Percentiles rank a stretch among this genome's conserved stretches.
Evolutionary conservation across 2,329 filamentous ascomycete species (phyloP).

Genomic region (Calonectria hawksworthii): DNA sequence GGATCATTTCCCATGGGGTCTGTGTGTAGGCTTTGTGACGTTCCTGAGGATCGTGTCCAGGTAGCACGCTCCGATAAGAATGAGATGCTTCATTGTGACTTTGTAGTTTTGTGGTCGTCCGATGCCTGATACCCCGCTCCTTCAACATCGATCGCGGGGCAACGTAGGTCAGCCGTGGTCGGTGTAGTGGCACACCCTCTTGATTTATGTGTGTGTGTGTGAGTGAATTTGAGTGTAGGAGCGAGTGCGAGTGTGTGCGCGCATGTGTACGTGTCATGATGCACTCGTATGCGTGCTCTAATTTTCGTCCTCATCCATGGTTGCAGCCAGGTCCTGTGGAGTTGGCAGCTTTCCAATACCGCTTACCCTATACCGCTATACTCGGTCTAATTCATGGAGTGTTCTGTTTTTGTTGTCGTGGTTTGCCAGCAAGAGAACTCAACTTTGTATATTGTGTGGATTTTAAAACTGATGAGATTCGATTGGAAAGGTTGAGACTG

Average conservation of each 20-base stretch:
- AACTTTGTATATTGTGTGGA: neutral
- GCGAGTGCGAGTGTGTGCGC: neutral
- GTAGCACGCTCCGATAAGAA: constrained; percentile 78
- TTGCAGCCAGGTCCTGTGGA: neutral
- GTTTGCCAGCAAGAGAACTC: neutral
- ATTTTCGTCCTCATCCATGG: neutral
- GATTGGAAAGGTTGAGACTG: neutral
- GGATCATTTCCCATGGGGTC: constrained; percentile 10
- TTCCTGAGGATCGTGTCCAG: constrained; percentile 79
- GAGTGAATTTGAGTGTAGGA: neutral
- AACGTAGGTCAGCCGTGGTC: neutral
- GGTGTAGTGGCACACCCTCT: neutral
- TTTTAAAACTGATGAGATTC: neutral
- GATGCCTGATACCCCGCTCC: constrained; percentile 1
- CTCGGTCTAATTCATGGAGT: neutral
- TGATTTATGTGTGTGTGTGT: neutral
- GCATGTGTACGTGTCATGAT: neutral
- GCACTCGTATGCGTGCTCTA: neutral
- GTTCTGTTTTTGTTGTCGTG: neutral
- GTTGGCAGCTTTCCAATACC: neutral
- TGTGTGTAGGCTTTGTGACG: constrained; percentile 44
- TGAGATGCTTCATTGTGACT: constrained; percentile 65
- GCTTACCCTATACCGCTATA: neutral
- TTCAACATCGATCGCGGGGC: neutral
- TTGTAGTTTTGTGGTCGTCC: neutral